Percentiles rank a stretch among this genome's conserved stretches.
Evolutionary conservation across 2,329 filamentous ascomycete species (phyloP).

Genomic region (Aspergillus japonicus): DNA sequence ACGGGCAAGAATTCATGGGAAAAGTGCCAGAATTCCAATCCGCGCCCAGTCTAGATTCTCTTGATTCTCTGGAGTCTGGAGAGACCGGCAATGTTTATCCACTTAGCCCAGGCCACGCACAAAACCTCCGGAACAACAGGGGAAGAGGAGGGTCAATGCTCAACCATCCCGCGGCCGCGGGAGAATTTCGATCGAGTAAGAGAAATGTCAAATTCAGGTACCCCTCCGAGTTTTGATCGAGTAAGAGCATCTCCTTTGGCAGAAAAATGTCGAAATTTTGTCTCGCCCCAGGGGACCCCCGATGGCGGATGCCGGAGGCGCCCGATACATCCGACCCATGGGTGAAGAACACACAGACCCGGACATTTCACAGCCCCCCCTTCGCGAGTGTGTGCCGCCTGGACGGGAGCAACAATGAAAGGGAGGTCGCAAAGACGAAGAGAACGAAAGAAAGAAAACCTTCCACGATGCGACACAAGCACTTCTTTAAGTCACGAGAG

Average conservation of each 20-base stretch:
- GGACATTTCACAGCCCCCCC: slow-evolving; percentile 1
- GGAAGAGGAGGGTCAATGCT: not conserved
- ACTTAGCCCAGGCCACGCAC: not conserved
- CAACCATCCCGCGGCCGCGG: not conserved
- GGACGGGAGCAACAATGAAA: slow-evolving; percentile 27
- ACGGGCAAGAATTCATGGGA: no score
- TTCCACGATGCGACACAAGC: not conserved
- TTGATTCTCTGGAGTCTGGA: not conserved
- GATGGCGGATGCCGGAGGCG: slow-evolving; percentile 29
- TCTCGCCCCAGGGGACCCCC: slow-evolving; percentile 11
- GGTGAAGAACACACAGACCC: slow-evolving; percentile 8
- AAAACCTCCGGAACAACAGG: not conserved
- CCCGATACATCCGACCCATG: slow-evolving; percentile 23
- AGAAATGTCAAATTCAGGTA: slow-evolving; percentile 23
- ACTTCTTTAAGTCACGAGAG: not conserved
- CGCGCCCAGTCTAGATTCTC: not conserved
- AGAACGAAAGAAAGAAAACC: not conserved
- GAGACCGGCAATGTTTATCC: not conserved
- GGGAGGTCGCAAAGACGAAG: not conserved
- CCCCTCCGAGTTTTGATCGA: slow-evolving; percentile 28
- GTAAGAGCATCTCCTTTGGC: slow-evolving; percentile 18
- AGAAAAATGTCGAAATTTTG: not conserved
- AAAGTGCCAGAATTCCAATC: not conserved
- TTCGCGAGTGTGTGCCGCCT: slow-evolving; percentile 3
- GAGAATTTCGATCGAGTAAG: slow-evolving; percentile 17